A percentile compares a stretch with the other conserved stretches of the same genome.
phyloP scores from a whole-genome alignment of 2,329 filamentous ascomycete genomes.

The Exserohilum rostratum region DNA sequence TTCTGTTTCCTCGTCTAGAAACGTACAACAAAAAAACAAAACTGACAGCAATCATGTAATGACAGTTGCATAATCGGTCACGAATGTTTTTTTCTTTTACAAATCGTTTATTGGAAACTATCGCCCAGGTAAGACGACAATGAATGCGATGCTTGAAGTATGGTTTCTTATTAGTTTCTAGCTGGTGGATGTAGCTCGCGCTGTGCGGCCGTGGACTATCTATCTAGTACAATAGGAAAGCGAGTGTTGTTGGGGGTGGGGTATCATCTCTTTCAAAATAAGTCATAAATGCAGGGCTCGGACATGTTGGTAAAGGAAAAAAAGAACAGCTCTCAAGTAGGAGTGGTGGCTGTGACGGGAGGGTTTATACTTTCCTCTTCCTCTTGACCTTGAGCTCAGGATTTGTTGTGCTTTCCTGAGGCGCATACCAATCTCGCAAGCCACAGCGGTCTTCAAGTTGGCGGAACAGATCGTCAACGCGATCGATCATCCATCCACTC shows the following conservation, averaged over 20 bases:
- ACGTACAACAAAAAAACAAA: too few species aligned
- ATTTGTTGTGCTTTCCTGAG: constrained; percentile 23
- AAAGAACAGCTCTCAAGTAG: too few species aligned
- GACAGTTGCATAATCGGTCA: too few species aligned
- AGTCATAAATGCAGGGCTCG: not conserved
- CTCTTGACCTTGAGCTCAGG: constrained; percentile 24
- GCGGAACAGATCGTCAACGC: constrained; percentile 43
- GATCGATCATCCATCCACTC: constrained; percentile 47
- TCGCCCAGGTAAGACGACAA: too few species aligned
- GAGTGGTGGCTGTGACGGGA: too few species aligned
- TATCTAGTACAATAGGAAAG: constrained; percentile 4
- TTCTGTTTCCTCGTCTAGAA: not conserved
- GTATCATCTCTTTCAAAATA: constrained; percentile 14
- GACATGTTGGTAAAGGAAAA: not conserved
- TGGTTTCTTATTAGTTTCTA: not conserved
- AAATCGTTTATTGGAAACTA: too few species aligned
- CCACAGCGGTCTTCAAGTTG: constrained; percentile 40
- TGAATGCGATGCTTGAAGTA: too few species aligned
- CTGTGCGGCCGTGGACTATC: constrained; percentile 1
- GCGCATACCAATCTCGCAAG: constrained; percentile 44
- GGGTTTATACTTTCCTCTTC: constrained; percentile 6
- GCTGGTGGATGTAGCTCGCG: not conserved
- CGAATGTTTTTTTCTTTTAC: too few species aligned
- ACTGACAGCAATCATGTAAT: too few species aligned
- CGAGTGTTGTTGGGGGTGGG: constrained; percentile 13